Percentiles rank a stretch among this genome's conserved stretches.
Conservation (phyloP, 495 filamentous ascomycete species). For the Cercophora newfieldiana region DNA sequence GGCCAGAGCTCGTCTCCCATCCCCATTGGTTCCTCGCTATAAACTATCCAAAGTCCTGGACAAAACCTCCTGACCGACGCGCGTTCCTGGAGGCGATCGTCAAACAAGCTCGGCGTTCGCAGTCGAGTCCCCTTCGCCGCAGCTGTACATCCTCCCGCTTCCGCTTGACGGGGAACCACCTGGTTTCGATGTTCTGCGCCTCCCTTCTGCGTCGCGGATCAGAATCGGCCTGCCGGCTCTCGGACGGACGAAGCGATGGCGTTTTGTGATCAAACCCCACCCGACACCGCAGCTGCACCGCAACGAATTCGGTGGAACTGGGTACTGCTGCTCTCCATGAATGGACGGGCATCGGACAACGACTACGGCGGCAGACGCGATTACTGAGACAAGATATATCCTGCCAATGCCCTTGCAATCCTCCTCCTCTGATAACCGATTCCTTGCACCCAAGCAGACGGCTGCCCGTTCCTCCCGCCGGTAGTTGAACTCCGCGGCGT, state of each 20-base stretch:
- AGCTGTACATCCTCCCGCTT: background rate
- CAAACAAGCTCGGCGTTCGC: background rate
- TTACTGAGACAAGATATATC: background rate
- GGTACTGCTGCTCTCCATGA: no score
- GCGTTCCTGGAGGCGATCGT: background rate
- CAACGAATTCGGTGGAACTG: background rate
- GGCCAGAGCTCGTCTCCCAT: no score
- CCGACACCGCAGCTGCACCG: conserved; percentile 2
- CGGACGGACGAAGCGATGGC: conserved; percentile 7
- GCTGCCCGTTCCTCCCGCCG: no score
- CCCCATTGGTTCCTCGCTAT: background rate
- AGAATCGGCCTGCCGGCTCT: background rate
- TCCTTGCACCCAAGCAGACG: background rate
- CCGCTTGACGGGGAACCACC: background rate
- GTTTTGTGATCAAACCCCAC: conserved; percentile 13
- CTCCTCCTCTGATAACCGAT: background rate
- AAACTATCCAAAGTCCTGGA: background rate
- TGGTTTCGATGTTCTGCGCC: background rate
- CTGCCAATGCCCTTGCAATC: background rate
- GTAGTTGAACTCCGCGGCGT: no score
- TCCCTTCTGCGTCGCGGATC: conserved; percentile 2
- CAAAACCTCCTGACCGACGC: no score
- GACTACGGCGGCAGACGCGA: background rate
- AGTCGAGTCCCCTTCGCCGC: background rate
- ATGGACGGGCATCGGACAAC: background rate